phyloP scores from a whole-genome alignment of 345 rosid species.

The Kandelia obovata region DNA sequence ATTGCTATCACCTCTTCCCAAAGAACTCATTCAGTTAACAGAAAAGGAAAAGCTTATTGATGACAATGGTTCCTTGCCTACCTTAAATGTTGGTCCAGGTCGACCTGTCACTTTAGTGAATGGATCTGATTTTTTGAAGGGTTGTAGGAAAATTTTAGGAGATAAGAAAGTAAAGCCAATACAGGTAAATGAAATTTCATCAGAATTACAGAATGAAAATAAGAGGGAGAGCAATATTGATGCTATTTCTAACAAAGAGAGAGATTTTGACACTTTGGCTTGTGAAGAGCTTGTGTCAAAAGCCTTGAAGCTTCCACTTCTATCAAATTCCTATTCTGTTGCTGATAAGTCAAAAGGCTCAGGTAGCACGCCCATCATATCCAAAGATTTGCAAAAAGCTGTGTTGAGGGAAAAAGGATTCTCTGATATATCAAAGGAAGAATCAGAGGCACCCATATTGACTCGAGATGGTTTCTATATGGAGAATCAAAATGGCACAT shows the following conservation, averaged over 20 bases:
- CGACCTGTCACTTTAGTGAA: constrained; percentile 20
- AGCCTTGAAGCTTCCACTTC: constrained; percentile 64
- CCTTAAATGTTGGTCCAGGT: constrained; percentile 25
- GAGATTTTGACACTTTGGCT: constrained; percentile 34
- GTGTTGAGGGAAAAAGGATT: constrained; percentile 34
- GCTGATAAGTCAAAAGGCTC: constrained; percentile 32
- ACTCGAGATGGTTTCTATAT: constrained; percentile 37
- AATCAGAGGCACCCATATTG: constrained; percentile 29
- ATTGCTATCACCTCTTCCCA: constrained; percentile 81
- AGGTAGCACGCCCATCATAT: constrained; percentile 28
- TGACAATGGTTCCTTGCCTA: constrained; percentile 32
- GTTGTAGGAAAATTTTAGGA: constrained; percentile 33
- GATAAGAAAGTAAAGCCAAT: constrained; percentile 42
- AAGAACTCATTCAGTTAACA: constrained; percentile 48
- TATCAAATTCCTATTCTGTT: constrained; percentile 45
- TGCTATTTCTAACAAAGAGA: constrained; percentile 35
- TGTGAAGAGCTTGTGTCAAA: constrained; percentile 70
- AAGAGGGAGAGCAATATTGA: constrained; percentile 34
- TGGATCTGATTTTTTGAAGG: constrained; percentile 41
- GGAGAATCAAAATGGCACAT: constrained; percentile 46
- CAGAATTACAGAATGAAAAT: constrained; percentile 33
- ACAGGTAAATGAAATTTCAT: constrained; percentile 40
- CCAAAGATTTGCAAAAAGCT: constrained; percentile 36
- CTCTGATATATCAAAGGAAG: constrained; percentile 41
- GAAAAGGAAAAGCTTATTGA: constrained; percentile 38